phyloP scores from a whole-genome alignment of 129 eudicot species.

The Silybum marianum region DNA sequence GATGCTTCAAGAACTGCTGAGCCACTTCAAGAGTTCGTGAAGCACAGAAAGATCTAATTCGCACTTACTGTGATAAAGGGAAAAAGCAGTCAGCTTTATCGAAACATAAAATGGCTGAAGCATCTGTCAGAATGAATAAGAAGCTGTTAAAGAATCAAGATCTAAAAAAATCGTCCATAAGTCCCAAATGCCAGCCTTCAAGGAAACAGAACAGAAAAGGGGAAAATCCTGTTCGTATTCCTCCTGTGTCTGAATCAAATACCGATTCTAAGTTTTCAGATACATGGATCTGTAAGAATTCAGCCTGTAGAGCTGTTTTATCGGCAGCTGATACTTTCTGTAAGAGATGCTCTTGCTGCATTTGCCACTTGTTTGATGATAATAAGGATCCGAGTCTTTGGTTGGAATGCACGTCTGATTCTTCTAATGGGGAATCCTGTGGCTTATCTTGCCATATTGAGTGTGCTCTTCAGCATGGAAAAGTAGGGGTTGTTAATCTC shows the following conservation, averaged over 20 bases:
- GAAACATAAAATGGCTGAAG: slow-evolving; percentile 62
- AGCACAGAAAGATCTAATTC: slow-evolving; percentile 32
- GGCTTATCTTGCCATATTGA: slow-evolving; percentile 95
- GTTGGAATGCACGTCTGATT: slow-evolving; percentile 88
- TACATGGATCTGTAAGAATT: slow-evolving; percentile 85
- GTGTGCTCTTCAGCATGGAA: slow-evolving; percentile 79
- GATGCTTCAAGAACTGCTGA: slow-evolving; percentile 53
- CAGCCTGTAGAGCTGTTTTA: slow-evolving; percentile 86
- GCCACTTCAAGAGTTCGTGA: slow-evolving; percentile 46
- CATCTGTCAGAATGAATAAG: slow-evolving; percentile 40
- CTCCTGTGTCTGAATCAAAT: slow-evolving; percentile 43
- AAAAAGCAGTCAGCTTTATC: slow-evolving; percentile 43
- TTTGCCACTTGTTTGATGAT: slow-evolving; percentile 91
- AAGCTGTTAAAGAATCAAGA: slow-evolving; percentile 60
- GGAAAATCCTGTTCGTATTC: slow-evolving; percentile 70
- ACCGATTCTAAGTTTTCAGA: slow-evolving; percentile 45
- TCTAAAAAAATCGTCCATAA: slow-evolving; percentile 43
- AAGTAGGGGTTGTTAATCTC: slow-evolving; percentile 86
- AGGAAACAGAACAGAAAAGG: slow-evolving; percentile 69
- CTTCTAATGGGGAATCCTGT: slow-evolving; percentile 65
- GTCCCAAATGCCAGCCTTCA: slow-evolving; percentile 55
- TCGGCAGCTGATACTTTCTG: slow-evolving; percentile 78
- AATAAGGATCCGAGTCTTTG: slow-evolving; percentile 98
- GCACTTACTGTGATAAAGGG: slow-evolving; percentile 35
- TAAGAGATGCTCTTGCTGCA: slow-evolving; percentile 97